Evolutionary conservation across 306 rosid species (phyloP), one percentile per base, ranked within the genome.

Genomic region (Dalbergia cochinchinensis): DNA sequence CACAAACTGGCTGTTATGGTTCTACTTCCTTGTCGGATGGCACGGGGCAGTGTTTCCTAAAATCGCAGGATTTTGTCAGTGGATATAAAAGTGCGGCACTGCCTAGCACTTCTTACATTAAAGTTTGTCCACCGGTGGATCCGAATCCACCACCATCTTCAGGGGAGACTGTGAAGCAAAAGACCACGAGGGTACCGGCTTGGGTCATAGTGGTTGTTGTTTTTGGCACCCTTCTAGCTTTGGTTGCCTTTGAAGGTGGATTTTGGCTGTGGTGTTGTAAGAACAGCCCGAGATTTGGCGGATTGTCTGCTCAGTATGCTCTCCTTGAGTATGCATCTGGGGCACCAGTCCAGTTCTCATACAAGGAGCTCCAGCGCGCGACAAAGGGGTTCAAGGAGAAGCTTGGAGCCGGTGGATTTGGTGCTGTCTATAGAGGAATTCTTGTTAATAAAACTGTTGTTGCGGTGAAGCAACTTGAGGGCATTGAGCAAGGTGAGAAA

Each of bases 311-410:
- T 59, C 91, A 91, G 13, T 89, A 91, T 72, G 92, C 95, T n/a
- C 97, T 95, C 73, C 92, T 95, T 44, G 99, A 95, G 88, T 95
- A 95, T 87, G 99, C 99, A 53, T 95, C 99, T 7, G 94, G 99
- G 15, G 99, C 98, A 0, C 98, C 99, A 0, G 89, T 91, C 44
- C 98, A 95, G 87, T 95, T 95, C 82, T 81, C 91, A 0, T 89
- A 81, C 73, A 92, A 84, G 85, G 96, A 95, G 45, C 97, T 95
- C 18, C 89, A 87, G 76, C 90, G 90, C 5, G 78, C 90, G 2
- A 92, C 99, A 0, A 91, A 91, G 53, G 97, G 97, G 41, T 92
- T 91, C 88, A 89, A 85, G 89, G 99, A 95, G 77, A 91, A 89
- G 87, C 98, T 95, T 26, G 99, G 99, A 62, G 92, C 87, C 0